phyloP scores from a whole-genome alignment of 106 monocot species.

The Posidonia australis region DNA sequence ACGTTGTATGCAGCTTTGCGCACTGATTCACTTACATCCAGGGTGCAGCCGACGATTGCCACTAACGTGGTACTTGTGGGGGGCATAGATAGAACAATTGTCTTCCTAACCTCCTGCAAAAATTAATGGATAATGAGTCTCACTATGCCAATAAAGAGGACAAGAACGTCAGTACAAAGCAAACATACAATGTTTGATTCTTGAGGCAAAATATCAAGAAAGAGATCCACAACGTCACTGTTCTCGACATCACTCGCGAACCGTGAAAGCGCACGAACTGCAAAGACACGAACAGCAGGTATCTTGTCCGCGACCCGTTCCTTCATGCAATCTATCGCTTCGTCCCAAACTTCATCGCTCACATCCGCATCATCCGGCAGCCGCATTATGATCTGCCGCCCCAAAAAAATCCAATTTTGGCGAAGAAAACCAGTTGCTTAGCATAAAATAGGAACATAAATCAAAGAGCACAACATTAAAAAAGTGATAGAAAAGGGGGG shows the following conservation, averaged over 20 bases:
- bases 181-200: constrained; percentile 68
- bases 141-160: neutral
- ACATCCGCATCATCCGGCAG: constrained; percentile 91
- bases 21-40: constrained; percentile 78
- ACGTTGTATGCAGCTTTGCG: constrained; percentile 67
- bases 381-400: constrained; percentile 58
- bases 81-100: constrained; percentile 63
- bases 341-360: constrained; percentile 88
- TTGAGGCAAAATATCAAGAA: constrained; percentile 42
- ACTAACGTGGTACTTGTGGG: constrained; percentile 44
- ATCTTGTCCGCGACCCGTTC: constrained; percentile 61
- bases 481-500: neutral
- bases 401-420: neutral
- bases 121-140: too few species aligned
- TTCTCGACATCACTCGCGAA: constrained; percentile 67
- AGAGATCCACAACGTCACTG: constrained; percentile 43
- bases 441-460: neutral
- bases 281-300: constrained; percentile 68
- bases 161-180: neutral
- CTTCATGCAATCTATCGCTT: constrained; percentile 81
- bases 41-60: constrained; percentile 50
- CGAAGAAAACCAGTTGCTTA: neutral
- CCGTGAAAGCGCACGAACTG: constrained; percentile 72
- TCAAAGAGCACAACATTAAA: neutral
- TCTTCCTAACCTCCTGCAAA: constrained; percentile 71